Evolutionary conservation across 164 flowering plant species (phyloP), one percentile per base, ranked within the genome.

Genomic region (Sedum album): DNA sequence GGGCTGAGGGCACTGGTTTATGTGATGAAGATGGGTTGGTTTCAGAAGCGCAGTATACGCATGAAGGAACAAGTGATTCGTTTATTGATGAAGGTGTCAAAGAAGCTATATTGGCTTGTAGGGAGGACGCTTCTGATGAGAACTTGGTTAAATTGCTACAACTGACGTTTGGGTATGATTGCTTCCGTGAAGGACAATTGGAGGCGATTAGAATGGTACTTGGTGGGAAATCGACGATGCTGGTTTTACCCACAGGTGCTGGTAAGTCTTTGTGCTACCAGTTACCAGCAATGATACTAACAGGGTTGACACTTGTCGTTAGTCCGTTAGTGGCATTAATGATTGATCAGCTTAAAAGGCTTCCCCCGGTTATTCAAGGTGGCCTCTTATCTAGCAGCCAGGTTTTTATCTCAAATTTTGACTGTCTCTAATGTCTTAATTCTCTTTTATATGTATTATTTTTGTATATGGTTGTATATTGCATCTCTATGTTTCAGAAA

Each of bases 231-330:
- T 89, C 97, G 0, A 78, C 93, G 0, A 86, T 90, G 97, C 83
- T 95, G 70, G 91, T 92, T 70, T 77, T 90, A 85, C 97, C 97
- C 8, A 95, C 97, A 1, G 97, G 99, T 38, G 85, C 93, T 14
- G 99, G 99, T 2, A 95, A 95, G 69, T 88, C 97, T 0, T 64
- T 95, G 76, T 95, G 99, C 70, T 95, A 95, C 82, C 97, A 92
- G 78, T 78, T 95, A 67, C 93, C 97, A 23, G 88, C 99, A 0
- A 66, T 95, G 78, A 73, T 95, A 68, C 83, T 95, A 36, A 78
- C 82, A 15, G 97, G 99, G 55, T 65, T 88, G 33, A 90, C 94
- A 10, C 73, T 95, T 67, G 97, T 95, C 70, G 85, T 92, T 20
- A 86, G 97, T 77, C 99, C 99, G 6, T 73, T 95, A 66, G 86